A percentile compares a stretch with the other conserved stretches of the same genome.
Evolutionary conservation across 179 eudicot genomes (phyloP).

Genomic region (Silene noctiflora): DNA sequence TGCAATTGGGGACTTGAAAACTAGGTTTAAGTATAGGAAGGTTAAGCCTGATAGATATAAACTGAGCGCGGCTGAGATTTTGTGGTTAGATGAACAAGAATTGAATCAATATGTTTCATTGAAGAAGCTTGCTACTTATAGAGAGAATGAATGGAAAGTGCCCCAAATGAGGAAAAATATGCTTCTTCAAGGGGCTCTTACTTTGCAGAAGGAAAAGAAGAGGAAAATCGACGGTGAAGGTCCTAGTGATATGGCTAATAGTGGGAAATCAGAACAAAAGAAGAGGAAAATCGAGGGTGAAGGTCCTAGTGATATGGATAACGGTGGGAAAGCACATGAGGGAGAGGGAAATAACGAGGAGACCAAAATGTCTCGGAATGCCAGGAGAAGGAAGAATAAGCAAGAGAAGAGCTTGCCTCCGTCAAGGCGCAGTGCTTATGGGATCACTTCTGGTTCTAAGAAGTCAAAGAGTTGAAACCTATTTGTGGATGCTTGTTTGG

Average conservation of each 20-base stretch:
- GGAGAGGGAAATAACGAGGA: slow-evolving; percentile 34
- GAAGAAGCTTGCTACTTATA: slow-evolving; percentile 86
- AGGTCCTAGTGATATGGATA: slow-evolving; percentile 13
- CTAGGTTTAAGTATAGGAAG: slow-evolving; percentile 72
- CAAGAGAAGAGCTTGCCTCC: slow-evolving; percentile 44
- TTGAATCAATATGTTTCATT: slow-evolving; percentile 81
- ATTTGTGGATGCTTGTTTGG: neutral
- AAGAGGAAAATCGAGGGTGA: slow-evolving; percentile 29
- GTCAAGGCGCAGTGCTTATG: slow-evolving; percentile 58
- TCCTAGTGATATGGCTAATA: slow-evolving; percentile 16
- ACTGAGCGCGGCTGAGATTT: slow-evolving; percentile 50
- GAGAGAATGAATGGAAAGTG: slow-evolving; percentile 79
- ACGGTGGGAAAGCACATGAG: slow-evolving; percentile 17
- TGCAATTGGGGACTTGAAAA: slow-evolving; percentile 76
- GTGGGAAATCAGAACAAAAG: slow-evolving; percentile 20
- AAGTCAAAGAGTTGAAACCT: slow-evolving; percentile 41
- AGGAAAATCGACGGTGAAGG: slow-evolving; percentile 24
- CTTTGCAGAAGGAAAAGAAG: slow-evolving; percentile 26
- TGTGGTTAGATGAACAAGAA: slow-evolving; percentile 73
- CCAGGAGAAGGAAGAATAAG: slow-evolving; percentile 48
- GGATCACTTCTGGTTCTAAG: slow-evolving; percentile 46
- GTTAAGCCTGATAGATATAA: slow-evolving; percentile 61
- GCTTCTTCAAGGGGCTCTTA: slow-evolving; percentile 29
- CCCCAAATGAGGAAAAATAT: slow-evolving; percentile 38
- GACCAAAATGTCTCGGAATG: slow-evolving; percentile 40